These are phyloP conservation scores for Capsicum baccatum DNA, from an alignment of 257 asterid genomes.

Conservation along the genomic window DNA sequence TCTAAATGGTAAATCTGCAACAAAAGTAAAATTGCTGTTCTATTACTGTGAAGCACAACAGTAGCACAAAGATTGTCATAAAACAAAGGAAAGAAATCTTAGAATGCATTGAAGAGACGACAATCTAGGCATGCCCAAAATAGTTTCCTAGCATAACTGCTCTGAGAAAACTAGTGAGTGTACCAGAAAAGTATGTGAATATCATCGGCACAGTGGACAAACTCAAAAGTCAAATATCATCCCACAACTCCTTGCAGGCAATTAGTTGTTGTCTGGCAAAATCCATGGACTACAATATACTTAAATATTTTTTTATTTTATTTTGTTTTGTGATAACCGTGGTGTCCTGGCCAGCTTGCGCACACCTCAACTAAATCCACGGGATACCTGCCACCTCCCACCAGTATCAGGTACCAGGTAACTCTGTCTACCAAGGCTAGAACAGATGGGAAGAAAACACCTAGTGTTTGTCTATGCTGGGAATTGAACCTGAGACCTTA, in stretches of 20 bases:
- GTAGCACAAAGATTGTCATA: background rate
- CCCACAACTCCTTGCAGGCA: background rate
- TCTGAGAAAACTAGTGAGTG: background rate
- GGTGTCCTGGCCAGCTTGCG: too few species aligned
- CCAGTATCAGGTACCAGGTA: too few species aligned
- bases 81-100: background rate
- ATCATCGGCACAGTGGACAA: too few species aligned
- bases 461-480: too few species aligned
- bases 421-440: too few species aligned
- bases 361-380: too few species aligned
- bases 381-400: too few species aligned
- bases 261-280: background rate
- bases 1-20: background rate
- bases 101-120: background rate
- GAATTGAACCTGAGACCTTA: too few species aligned
- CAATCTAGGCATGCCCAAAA: background rate
- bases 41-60: background rate
- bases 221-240: background rate
- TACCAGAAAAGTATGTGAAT: slow-evolving; percentile 4
- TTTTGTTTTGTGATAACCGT: too few species aligned
- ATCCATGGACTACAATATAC: background rate
- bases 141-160: background rate
- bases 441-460: too few species aligned
- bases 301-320: too few species aligned
- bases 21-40: background rate